These are phyloP conservation scores for Mycena vitilis DNA, from an alignment of 768 basidiomycete species.

Conservation along the genomic window DNA sequence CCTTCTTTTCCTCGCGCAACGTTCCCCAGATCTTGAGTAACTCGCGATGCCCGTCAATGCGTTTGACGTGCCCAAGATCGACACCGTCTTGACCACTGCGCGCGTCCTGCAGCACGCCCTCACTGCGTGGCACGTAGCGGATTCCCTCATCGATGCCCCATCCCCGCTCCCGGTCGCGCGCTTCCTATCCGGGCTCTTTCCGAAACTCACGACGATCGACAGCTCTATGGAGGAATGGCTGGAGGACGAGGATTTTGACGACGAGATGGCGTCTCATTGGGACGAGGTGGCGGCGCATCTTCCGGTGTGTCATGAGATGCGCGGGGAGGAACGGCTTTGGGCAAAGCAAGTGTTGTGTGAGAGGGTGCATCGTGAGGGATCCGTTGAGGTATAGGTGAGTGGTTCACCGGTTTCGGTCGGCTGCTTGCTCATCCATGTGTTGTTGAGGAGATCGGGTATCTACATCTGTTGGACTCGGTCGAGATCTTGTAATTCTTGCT, in stretches of 20 bases:
- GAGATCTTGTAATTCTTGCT: no score
- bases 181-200: slow-evolving; percentile 2
- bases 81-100: neutral
- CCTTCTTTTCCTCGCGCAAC: neutral
- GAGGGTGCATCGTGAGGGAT: neutral
- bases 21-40: neutral
- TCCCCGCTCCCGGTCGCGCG: neutral
- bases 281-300: neutral
- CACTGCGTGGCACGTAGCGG: neutral
- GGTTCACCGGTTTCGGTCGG: no score
- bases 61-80: neutral
- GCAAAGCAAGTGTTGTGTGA: neutral
- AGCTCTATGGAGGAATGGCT: neutral
- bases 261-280: neutral
- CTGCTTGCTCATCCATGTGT: no score
- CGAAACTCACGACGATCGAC: neutral
- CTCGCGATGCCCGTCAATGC: slow-evolving; percentile 6
- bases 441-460: no score
- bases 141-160: neutral
- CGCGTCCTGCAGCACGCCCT: neutral
- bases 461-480: neutral
- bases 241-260: neutral
- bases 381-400: neutral
- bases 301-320: slow-evolving; percentile 3
- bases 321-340: neutral